Evolutionary conservation across 225 moss, liverwort and hornwort genomes (phyloP), one percentile per base, ranked within the genome.

Genomic region (Physcomitrium patens): DNA sequence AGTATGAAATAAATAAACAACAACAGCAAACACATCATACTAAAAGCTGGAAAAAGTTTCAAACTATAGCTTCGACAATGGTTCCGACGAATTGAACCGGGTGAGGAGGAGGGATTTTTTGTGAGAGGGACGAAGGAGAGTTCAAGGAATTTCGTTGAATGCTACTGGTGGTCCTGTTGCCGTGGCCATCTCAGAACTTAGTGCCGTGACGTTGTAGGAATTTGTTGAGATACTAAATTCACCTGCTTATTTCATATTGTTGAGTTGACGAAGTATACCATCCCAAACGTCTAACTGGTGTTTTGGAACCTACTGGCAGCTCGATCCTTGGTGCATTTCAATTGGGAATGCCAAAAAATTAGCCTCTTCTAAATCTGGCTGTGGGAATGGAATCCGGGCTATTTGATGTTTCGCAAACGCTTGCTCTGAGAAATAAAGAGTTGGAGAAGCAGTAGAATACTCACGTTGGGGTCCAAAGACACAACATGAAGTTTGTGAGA

Each of bases 241-340:
- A 37, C 31, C 5, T 37, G 31, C 31, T 37, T 37, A 7, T 37
- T 37, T 37, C 31, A 37, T 56, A 6, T 56, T 23, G 5, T 22
- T 16, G 19, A 24, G 20, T 75, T 45, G n/a, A 45, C 4, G 5
- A 12, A 43, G 43, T 50, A 22, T 24, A 45, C 43, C 3, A 67
- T 57, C 58, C 16, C 4, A 22, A 61, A 15, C 1, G 45, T 28
- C 12, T 12, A 16, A 46, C 76, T 67, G n/a, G 41, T 47, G 22
- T 24, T 52, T 48, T 76, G 52, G 31, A 10, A 27, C 60, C 19
- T n/a, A 42, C 19, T 81, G 77, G 18, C 70, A 75, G 65, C 65
- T 50, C 12, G 16, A 62, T 37, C 31, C 31, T 37, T 37, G 46
- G 46, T 51, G 52, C 17, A 3, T 14, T 15, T 49, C 16, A 3